Evolutionary conservation across 805 yeast species (phyloP).

Genomic region (Starmerella apis): DNA sequence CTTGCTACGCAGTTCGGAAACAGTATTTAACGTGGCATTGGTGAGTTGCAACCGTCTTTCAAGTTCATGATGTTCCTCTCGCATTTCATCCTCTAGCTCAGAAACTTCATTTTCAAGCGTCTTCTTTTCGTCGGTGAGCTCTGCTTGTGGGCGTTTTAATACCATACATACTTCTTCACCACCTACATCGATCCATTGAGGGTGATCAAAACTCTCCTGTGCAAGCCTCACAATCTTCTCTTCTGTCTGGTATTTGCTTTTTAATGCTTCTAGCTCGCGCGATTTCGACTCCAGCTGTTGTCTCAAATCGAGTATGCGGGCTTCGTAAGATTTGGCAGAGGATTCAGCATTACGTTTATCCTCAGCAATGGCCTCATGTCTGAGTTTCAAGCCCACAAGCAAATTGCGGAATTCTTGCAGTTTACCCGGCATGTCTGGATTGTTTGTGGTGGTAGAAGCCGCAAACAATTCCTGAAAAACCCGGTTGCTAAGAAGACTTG

Average conservation of each 20-base stretch:
- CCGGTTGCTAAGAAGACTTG: not conserved
- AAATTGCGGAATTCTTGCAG: not conserved
- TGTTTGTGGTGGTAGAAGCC: not conserved
- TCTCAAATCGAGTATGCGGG: not conserved
- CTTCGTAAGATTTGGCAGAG: not conserved
- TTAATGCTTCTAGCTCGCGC: conserved; percentile 18
- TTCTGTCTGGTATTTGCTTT: conserved; percentile 22
- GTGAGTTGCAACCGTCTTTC: not conserved
- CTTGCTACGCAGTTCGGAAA: conserved; percentile 1
- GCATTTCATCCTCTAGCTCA: conserved; percentile 8
- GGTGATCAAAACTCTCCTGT: conserved; percentile 4
- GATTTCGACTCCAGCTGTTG: conserved; percentile 14
- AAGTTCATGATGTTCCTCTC: not conserved
- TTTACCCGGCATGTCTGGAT: not conserved
- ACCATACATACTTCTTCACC: conserved; percentile 3
- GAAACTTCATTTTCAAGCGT: not conserved
- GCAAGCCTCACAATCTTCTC: conserved; percentile 4
- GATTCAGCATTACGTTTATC: conserved; percentile 1
- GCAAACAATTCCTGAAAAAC: not conserved
- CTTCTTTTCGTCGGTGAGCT: conserved; percentile 3
- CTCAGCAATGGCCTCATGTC: conserved; percentile 6
- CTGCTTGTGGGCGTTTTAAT: conserved; percentile 2
- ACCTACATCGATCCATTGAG: not conserved
- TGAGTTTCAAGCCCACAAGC: conserved; percentile 9
- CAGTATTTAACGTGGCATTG: not conserved